Evolutionary conservation across 371 early-diverging fungal genomes (phyloP).

Genomic region (Mortierella sp.): DNA sequence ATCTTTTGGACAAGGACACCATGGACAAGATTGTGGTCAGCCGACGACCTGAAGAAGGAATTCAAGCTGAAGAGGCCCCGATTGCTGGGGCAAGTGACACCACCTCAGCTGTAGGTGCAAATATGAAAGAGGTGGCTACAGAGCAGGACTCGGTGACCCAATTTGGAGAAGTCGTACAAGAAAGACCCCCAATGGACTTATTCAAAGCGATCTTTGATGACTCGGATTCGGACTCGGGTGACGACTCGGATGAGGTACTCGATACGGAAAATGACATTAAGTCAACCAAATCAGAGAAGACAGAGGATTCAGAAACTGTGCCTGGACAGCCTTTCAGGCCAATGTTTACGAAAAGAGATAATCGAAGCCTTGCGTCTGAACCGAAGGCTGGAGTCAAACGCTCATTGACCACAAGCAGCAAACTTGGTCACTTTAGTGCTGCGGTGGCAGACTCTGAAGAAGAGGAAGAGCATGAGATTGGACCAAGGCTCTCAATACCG

Average conservation of each 20-base stretch:
- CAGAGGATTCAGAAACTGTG: background rate
- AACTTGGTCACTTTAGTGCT: constrained; percentile 48
- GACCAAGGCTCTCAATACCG: constrained; percentile 20
- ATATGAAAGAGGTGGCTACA: constrained; percentile 14
- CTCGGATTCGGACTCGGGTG: constrained; percentile 66
- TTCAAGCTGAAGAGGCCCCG: constrained; percentile 8
- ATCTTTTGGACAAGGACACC: constrained; percentile 56
- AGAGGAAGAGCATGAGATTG: constrained; percentile 44
- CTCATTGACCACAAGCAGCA: constrained; percentile 20
- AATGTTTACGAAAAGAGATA: constrained; percentile 53
- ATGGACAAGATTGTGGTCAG: constrained; percentile 70
- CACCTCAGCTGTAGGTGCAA: too few relatives aligned
- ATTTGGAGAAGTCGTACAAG: constrained; percentile 21
- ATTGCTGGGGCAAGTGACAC: background rate
- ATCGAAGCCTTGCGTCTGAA: background rate
- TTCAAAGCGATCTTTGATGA: constrained; percentile 88
- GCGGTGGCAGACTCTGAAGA: constrained; percentile 53
- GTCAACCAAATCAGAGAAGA: background rate
- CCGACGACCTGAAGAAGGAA: constrained; percentile 46
- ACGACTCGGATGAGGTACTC: constrained; percentile 53
- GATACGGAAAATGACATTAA: constrained; percentile 17
- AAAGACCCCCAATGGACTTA: constrained; percentile 86
- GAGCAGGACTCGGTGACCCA: constrained; percentile 19
- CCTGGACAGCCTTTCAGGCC: constrained; percentile 53
- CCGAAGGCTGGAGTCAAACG: constrained; percentile 28